These are phyloP conservation scores for Xylariaceae sp. DNA, from an alignment of 2,329 filamentous ascomycete species.

Conservation along the genomic window DNA sequence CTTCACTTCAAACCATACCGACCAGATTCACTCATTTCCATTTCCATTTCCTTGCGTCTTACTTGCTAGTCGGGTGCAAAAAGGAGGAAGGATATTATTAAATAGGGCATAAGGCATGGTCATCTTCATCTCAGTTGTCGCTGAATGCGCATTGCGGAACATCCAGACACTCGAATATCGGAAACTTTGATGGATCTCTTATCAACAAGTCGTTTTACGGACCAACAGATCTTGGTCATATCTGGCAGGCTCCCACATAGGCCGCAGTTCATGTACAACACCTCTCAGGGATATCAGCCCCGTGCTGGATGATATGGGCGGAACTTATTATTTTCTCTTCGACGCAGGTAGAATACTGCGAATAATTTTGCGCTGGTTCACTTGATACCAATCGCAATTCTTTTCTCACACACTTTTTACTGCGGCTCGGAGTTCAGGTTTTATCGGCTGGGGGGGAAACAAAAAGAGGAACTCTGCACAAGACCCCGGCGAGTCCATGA, in stretches of 20 bases:
- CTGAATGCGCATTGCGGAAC: conserved; percentile 3
- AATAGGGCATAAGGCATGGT: conserved; percentile 5
- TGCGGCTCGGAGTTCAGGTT: conserved; percentile 19
- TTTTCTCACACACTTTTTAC: neutral
- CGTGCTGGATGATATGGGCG: conserved; percentile 12
- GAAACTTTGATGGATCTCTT: neutral
- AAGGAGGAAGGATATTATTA: neutral
- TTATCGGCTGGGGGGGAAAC: conserved; percentile 6
- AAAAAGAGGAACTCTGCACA: conserved; percentile 8
- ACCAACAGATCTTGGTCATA: conserved; percentile 1
- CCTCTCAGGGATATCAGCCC: conserved; percentile 8
- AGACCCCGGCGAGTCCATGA: conserved; percentile 1
- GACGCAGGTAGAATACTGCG: conserved; percentile 24
- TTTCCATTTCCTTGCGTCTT: conserved; percentile 27
- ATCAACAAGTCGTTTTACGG: neutral
- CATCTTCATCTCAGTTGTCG: conserved; percentile 19
- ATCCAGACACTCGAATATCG: neutral
- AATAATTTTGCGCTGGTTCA: conserved; percentile 24
- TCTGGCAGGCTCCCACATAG: conserved; percentile 7
- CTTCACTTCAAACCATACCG: conserved; percentile 26
- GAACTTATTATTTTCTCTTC: conserved; percentile 21
- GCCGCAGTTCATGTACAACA: conserved; percentile 17
- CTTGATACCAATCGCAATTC: conserved; percentile 29
- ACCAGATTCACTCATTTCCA: conserved; percentile 32
- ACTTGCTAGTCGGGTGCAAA: conserved; percentile 20